A percentile compares a stretch with the other conserved stretches of the same genome.
These are phyloP conservation scores for Penstemon eatonii DNA, from an alignment of 257 asterid species.

Conservation along the genomic window DNA sequence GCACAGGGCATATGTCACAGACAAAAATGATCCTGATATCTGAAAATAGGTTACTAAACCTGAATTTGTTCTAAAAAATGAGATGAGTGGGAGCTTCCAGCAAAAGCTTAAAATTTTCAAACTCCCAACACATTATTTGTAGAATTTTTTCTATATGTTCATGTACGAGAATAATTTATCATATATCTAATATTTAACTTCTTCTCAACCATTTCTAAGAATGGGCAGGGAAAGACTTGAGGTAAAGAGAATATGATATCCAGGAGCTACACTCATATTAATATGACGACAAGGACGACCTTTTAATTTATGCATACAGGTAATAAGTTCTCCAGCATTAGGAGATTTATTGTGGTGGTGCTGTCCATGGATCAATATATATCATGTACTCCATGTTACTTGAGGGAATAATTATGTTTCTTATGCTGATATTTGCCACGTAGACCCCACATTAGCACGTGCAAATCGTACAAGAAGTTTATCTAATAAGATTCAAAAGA, in stretches of 20 bases:
- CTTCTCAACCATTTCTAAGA: no score
- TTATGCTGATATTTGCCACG: not conserved
- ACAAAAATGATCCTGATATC: not conserved
- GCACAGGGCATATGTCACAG: not conserved
- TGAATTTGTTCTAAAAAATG: not conserved
- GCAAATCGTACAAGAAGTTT: not conserved
- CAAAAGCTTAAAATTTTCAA: no score
- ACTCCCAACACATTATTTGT: no score
- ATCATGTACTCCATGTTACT: not conserved
- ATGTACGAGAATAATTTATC: no score
- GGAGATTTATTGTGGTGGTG: not conserved
- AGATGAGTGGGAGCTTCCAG: not conserved
- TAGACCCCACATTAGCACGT: constrained; percentile 5
- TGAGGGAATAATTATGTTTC: not conserved
- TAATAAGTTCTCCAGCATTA: not conserved
- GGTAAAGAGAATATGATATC: not conserved
- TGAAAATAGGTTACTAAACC: not conserved
- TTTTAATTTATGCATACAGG: not conserved
- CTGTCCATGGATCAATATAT: not conserved
- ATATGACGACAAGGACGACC: not conserved
- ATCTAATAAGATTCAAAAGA: not conserved
- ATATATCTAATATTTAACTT: no score
- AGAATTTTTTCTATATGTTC: no score
- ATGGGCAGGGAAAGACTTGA: not conserved
- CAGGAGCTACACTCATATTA: not conserved